Evolutionary conservation across 1,284 basidiomycete genomes (phyloP), one percentile per base, ranked within the genome.

Genomic region (Rhodotorula mucilaginosa): DNA sequence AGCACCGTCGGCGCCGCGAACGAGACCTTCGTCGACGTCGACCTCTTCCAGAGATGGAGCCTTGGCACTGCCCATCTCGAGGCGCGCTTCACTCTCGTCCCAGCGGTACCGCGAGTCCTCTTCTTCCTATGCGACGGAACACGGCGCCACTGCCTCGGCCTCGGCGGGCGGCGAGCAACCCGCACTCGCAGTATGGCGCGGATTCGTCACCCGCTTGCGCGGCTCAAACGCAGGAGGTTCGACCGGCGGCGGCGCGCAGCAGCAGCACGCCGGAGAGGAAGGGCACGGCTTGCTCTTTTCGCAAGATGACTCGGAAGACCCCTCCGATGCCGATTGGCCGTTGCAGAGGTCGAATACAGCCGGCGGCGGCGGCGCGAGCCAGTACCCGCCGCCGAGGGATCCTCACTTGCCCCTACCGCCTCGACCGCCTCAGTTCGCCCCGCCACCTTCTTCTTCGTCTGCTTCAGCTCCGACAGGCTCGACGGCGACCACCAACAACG

Each of bases 331-430:
- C 10, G 67, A 68, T 26, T 26, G 54, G 26, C 26, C 26, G 13
- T 26, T 56, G 26, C n/a, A 26, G 12, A n/a, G n/a, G 10, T 63
- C 19, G 46, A n/a, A 12, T 29, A 4, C 7, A 3, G 13, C 21
- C 31, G 48, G 18, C 52, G 39, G 8, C 21, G 31, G 51, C n/a
- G 7, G 1, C 18, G 3, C n/a, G 29, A 23, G 34, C 44, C 57
- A 66, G 15, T 76, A 76, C 51, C 74, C 74, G 34, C 72, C 72
- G 5, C 23, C 44, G 12, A 47, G 68, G 29, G 29, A 64, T 56
- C n/a, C 65, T 46, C 73, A 72, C 47, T 58, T 76, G 12, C 74
- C 74, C 7, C 62, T 76, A 21, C 74, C 74, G 5, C 56, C 72
- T 8, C 60, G 74, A 1, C 62, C 74, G 29, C 73, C 74, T 1